Conservation (phyloP, 176 grass and related monocot genomes). For the Secale cereale region DNA sequence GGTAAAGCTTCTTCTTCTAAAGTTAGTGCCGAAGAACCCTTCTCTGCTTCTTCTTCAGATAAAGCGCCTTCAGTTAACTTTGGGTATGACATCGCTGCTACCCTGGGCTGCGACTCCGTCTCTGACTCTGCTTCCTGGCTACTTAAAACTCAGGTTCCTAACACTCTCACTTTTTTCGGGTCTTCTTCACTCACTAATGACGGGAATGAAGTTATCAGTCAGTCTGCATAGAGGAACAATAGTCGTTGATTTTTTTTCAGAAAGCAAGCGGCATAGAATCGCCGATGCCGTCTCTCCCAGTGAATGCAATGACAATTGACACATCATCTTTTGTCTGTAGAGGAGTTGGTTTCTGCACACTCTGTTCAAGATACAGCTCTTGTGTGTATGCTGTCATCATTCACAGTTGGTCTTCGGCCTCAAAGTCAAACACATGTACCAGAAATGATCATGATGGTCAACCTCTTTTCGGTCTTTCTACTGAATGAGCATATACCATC, state of each 20-base stretch:
- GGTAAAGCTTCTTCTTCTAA: too few relatives aligned
- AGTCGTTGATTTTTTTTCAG: constrained; percentile 76
- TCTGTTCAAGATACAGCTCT: constrained; percentile 54
- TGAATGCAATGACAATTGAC: constrained; percentile 38
- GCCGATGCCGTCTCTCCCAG: too few relatives aligned
- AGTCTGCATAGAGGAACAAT: constrained; percentile 58
- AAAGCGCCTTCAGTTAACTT: too few relatives aligned
- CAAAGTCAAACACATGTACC: constrained; percentile 62
- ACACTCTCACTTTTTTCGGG: too few relatives aligned
- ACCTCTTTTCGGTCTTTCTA: constrained; percentile 59
- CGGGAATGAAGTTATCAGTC: constrained; percentile 93
- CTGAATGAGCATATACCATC: constrained; percentile 64
- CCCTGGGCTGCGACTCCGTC: too few relatives aligned
- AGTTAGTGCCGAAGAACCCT: too few relatives aligned
- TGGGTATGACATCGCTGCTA: too few relatives aligned
- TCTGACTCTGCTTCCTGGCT: too few relatives aligned
- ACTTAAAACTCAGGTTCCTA: too few relatives aligned
- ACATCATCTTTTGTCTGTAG: constrained; percentile 21
- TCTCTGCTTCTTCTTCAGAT: too few relatives aligned
- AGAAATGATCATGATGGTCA: constrained; percentile 49
- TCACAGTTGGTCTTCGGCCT: constrained; percentile 63
- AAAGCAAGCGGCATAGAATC: constrained; percentile 67
- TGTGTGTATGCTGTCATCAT: constrained; percentile 66
- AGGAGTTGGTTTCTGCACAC: constrained; percentile 38
- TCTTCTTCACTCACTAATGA: too few relatives aligned